Base-by-base conservation (phyloP, 805 yeast genomes). In the Ogataea glucozyma region DNA sequence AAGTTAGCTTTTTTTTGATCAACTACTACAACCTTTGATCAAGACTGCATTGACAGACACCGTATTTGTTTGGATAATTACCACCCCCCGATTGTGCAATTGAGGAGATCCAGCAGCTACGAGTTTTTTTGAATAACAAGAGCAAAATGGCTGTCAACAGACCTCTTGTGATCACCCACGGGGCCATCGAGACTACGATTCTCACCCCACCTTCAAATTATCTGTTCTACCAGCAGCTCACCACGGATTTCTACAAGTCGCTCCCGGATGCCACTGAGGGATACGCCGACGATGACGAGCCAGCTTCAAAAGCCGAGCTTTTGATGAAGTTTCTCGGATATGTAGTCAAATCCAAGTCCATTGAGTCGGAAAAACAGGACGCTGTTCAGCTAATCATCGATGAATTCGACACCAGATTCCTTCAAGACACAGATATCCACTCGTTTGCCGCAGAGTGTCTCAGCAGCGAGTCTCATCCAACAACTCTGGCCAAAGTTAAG, bases 191-290 rank as follows among this genome's bases (percentile, higher is more conserved):
- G 71, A 88, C 89, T 65, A 84, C 91, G 16, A 71, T 91, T 41
- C 75, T 90, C 58, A 89, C 93, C 43, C 96, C 98, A 38, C 81
- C 93, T 29, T 78, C 81, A 43, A 74, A 83, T 41, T 85, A 86
- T 61, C 79, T 88, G 57, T 78, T 82, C 57, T 87, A 87, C 61
- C 83, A 91, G 46, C 96, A 90, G 68, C 76, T 93, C 56, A 85
- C 87, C 58, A 90, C 88, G 53, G 95, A 84, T 66, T 93, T 91
- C 65, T 71, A 70, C 59, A 85, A 86, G 61, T 69, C 81, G 16
- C 78, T 93, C 52, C 91, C 95, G 7, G 79, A 76, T 36, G 81
- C 81, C 31, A 85, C 97, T 32, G 97, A 88, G 60, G 93, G 85
- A 12, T 82, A 77, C 54, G 91, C 90, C 37, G 84, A 78, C 45